Evolutionary conservation across 495 filamentous ascomycete genomes (phyloP).

Genomic region (Lasiosphaeriaceae sp.): DNA sequence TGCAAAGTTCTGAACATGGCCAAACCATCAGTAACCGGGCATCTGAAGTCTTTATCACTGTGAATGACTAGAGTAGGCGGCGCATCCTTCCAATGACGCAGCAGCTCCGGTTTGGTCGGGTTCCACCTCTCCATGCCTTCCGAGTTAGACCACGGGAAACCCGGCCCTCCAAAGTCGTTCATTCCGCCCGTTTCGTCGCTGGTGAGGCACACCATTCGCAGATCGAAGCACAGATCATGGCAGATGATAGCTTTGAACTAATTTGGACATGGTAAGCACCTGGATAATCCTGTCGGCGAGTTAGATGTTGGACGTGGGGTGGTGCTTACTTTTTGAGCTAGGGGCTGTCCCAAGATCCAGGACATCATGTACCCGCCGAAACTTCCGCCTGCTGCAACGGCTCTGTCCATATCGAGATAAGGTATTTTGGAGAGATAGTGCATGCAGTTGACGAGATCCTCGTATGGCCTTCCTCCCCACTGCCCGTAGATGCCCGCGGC

Average conservation of each 20-base stretch:
- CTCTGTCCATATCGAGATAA: slow-evolving; percentile 25
- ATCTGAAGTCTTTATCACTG: not conserved
- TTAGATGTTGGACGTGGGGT: too few relatives aligned
- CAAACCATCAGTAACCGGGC: not conserved
- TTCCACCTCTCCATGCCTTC: not conserved
- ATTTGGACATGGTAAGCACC: not conserved
- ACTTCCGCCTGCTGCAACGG: slow-evolving; percentile 16
- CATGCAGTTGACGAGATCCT: slow-evolving; percentile 29
- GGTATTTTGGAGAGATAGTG: slow-evolving; percentile 19
- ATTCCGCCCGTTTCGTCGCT: not conserved
- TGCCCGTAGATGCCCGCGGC: not conserved
- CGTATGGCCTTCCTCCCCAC: slow-evolving; percentile 19
- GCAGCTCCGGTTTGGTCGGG: not conserved
- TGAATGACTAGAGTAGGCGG: not conserved
- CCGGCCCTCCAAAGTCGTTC: not conserved
- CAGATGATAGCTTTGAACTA: slow-evolving; percentile 29
- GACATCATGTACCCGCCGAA: slow-evolving; percentile 20
- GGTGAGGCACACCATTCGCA: not conserved
- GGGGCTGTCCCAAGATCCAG: slow-evolving; percentile 25
- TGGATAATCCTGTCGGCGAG: too few relatives aligned
- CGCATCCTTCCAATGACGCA: not conserved
- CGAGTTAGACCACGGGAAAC: not conserved
- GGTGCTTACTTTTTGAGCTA: slow-evolving; percentile 19
- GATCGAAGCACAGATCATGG: not conserved
- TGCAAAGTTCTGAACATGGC: not conserved